Base-by-base conservation (phyloP, 768 basidiomycete species). In the Hericium erinaceus region DNA sequence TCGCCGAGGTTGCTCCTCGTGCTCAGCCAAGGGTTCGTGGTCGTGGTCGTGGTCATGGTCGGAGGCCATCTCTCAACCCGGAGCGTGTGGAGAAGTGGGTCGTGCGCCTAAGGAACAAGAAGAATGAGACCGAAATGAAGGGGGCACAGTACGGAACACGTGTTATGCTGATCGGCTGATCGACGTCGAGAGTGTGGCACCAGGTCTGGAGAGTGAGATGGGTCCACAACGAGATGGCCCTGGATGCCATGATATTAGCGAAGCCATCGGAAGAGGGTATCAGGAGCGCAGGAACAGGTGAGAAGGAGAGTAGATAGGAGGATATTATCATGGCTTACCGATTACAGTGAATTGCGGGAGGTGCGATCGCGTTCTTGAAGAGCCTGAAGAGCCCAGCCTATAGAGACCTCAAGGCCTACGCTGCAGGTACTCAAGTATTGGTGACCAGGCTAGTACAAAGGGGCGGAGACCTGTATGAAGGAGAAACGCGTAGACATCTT, bases 1-100 rank as follows among this genome's bases (percentile, higher is more conserved):
- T 54, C 57, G 57, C 52, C 57, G 56, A 48, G 60, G 64, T 44
- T 66, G 66, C 65, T 74, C 72, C 56, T 77, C 74, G 69, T 74
- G 71, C 56, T 77, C 74, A 69, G 65, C 68, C 65, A 74, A 74
- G 61, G 71, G 70, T 62, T 61, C 59, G 26, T 59, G 57, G 15
- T 52, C 57, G 38, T 55, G 62, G 55, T 56, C 60, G 26, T 59
- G 57, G 15, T 52, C 57, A 26, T 55, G 62, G 55, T 56, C 60
- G 38, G 60, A 58, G 22, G 62, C 60, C 62, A 63, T 33, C 33
- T 33, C 28, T 22, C 60, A 55, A 59, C 8, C 37, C 41, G 12
- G 26, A 56, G 41, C 22, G 39, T 40, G 41, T 33, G 7, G 22
- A n/a, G 46, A 55, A 57, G 58, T 57, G 54, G 41, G 39, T 56